Evolutionary conservation across 768 basidiomycete species (phyloP), one percentile per base, ranked within the genome.

Genomic region (Termitomyces sp.): DNA sequence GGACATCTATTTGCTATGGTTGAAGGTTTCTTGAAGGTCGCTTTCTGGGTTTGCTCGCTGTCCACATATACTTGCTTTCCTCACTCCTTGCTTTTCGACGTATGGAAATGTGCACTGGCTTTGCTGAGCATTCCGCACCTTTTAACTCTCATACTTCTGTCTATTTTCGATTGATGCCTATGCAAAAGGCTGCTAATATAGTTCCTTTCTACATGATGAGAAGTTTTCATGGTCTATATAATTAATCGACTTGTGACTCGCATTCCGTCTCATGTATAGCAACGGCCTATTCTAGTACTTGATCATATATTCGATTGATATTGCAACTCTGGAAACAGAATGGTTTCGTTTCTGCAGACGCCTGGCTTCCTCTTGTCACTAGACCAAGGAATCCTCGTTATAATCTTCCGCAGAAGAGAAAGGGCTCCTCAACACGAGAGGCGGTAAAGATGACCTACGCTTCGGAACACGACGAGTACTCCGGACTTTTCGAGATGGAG

Each of bases 81-180:
- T 44, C 35, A 33, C 30, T 1, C 26, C 26, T 32, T 44, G 26
- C 26, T 52, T 43, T 54, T 50, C 36, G 44, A 47, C 46, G 18
- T n/a, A 11, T 46, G 51, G 38, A 57, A 35, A 50, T 35, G 35
- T 54, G 57, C 60, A 53, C 50, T 52, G 56, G 53, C 43, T 52
- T 58, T 55, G 57, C 60, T 58, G 53, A 20, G 54, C 45, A 58
- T 58, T 52, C 24, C 55, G 56, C 56, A 55, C 54, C 41, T 30
- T 54, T 28, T 45, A 36, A 26, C 35, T 30, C 5, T 16, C 22
- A 22, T 44, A 40, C n/a, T 7, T 13, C 10, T 3, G 26, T 49
- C 20, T 33, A 32, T 38, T 14, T 18, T 40, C 22, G 44, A 56
- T 26, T 14, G 26, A 24, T 46, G 9, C 22, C 20, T 30, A 30